Base-by-base conservation (phyloP, 2,329 filamentous ascomycete genomes). In the Colletotrichum spaethianum region DNA sequence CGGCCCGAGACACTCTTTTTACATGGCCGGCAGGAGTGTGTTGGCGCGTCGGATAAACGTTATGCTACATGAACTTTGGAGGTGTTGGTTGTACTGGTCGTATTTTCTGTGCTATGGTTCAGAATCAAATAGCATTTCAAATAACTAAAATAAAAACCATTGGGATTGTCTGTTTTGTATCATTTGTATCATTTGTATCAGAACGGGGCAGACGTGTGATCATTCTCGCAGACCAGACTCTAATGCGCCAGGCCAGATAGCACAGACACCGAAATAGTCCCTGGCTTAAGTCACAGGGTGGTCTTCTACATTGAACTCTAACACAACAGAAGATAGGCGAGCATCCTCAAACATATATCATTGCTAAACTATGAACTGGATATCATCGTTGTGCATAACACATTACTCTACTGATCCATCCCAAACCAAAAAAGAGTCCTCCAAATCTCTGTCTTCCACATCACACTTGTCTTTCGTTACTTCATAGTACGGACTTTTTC, bases 341-440 rank as follows among this genome's bases (percentile, higher is more conserved):
- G 14, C 2, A 8, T 31, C 6, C n/a, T 53, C 44, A 36, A 31
- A 23, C 42, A 61, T 56, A 73, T 56, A 28, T 67, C 63, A 56
- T 67, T 62, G 48, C 56, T 55, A 61, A 28, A 31, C 63, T 61
- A 44, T 40, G 20, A 62, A 57, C 40, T 42, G 63, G 56, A 62
- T 53, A 70, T 70, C 56, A 62, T 70, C 67, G n/a, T 70, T 63
- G 56, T 48, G 46, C 63, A 56, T 67, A 28, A 46, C 55, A 67
- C 67, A 67, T 61, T 14, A 48, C n/a, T 44, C 14, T 20, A n/a
- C 56, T 48, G 46, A 31, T 23, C 48, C 40, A 23, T n/a, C 33
- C 40, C 2, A 16, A 26, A 62, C 6, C 14, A 42, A n/a, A 44
- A 36, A 20, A 4, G 28, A 40, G 46, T 42, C 31, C 50, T 9